Evolutionary conservation across 805 yeast species (phyloP), one percentile per base, ranked within the genome.

Genomic region (Pichia ethanolica): DNA sequence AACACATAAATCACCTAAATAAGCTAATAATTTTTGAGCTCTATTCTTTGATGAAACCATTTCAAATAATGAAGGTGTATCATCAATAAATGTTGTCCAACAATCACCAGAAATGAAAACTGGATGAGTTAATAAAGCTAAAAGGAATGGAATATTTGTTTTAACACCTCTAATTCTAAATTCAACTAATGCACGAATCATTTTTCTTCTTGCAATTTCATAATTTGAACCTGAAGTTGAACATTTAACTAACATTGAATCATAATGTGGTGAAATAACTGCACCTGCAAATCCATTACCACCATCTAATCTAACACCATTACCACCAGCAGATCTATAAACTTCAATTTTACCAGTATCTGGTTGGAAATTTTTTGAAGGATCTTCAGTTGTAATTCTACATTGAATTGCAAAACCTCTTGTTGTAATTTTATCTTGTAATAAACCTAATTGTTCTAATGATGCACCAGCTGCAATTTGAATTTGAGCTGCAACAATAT

Each of bases 381-480:
- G 98, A 67, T 91, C 99, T 71, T 93, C 99, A 46, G 99, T 91
- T 51, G 98, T 91, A 73, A 93, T 93, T 77, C 99, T 89, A 75
- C 99, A 91, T 75, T 93, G 99, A 60, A 93, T 93, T 37, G 99
- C 98, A 65, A 90, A 91, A 25, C 99, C 99, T 65, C 98, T 81
- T 45, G 96, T 84, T 50, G 97, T 86, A 71, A 93, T 89, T 65
- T 86, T 85, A 70, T 91, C 97, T 73, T 93, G 99, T 58, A 90
- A 74, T 54, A 93, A 76, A 20, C 98, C 98, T 60, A 93, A 76
- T 66, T 93, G 96, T 59, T 81, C 84, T 60, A 93, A 77, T 3
- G 95, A 79, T 33, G 99, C 99, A 62, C 99, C 99, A 3, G 98
- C 98, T 43, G 98, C 97, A 63, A 91, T 89, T 75, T 91, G 99